Conservation (phyloP, 2,329 filamentous ascomycete genomes). For the Sclerotinia borealis region DNA sequence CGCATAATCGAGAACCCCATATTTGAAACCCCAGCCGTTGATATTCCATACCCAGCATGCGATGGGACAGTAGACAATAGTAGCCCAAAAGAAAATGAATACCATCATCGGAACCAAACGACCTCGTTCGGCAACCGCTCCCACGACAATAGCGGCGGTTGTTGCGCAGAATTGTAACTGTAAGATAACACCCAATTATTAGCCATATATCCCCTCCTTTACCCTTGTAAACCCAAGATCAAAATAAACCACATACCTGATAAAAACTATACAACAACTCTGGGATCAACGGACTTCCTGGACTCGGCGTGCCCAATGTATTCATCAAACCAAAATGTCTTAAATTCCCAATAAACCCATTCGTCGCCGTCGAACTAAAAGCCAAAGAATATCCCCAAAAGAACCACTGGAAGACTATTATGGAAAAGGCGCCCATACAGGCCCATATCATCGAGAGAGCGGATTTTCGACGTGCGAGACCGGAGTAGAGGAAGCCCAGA, state of each 20-base stretch:
- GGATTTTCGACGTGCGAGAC: conserved; percentile 94
- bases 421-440: conserved; percentile 86
- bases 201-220: background rate
- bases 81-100: conserved; percentile 94
- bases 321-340: conserved; percentile 84
- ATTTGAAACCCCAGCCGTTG: conserved; percentile 87
- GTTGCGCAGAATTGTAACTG: conserved; percentile 97
- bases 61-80: conserved; percentile 92
- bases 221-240: background rate
- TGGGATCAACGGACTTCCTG: conserved; percentile 80
- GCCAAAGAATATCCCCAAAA: conserved; percentile 98
- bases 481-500: conserved; percentile 95
- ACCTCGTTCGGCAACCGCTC: conserved; percentile 88
- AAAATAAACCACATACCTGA: conserved; percentile 50
- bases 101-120: conserved; percentile 90
- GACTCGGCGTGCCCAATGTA: conserved; percentile 76
- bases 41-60: conserved; percentile 96
- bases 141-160: conserved; percentile 85
- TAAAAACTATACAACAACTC: conserved; percentile 93
- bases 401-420: conserved; percentile 97
- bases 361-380: conserved; percentile 75
- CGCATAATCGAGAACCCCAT: conserved; percentile 92
- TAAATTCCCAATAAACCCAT: conserved; percentile 87
- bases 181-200: background rate
- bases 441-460: conserved; percentile 97